Evolutionary conservation across 441 rosid genomes (phyloP).

Genomic region (Viola pubescens): DNA sequence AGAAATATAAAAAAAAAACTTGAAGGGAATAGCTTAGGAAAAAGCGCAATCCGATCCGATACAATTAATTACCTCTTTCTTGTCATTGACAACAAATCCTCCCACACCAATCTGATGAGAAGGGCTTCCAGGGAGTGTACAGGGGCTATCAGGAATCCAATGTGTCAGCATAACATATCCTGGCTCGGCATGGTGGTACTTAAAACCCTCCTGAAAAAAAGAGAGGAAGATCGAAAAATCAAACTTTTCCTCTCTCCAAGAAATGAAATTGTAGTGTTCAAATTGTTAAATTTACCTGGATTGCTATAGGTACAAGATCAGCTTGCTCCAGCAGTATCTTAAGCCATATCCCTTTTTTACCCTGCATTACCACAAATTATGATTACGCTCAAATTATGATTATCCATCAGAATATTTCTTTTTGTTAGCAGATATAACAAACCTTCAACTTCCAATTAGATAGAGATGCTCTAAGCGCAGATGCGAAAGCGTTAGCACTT

Average conservation of each 20-base stretch:
- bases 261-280: neutral
- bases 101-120: slow-evolving; percentile 39
- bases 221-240: too few species aligned
- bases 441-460: slow-evolving; percentile 36
- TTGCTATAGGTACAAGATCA: slow-evolving; percentile 36
- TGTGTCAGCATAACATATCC: slow-evolving; percentile 34
- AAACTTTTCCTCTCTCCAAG: neutral
- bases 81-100: slow-evolving; percentile 37
- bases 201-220: slow-evolving; percentile 34
- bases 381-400: neutral
- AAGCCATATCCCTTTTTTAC: slow-evolving; percentile 42
- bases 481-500: slow-evolving; percentile 31
- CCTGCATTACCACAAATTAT: slow-evolving; percentile 18
- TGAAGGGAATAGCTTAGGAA: neutral
- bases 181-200: slow-evolving; percentile 40
- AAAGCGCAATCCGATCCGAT: too few species aligned
- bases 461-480: slow-evolving; percentile 29
- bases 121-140: slow-evolving; percentile 35
- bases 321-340: slow-evolving; percentile 27
- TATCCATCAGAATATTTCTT: too few species aligned
- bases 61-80: slow-evolving; percentile 24
- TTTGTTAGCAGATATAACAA: neutral
- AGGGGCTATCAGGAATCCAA: slow-evolving; percentile 38
- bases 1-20: neutral
- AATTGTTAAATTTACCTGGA: slow-evolving; percentile 25